Evolutionary conservation across 345 rosid genomes (phyloP), one percentile per base, ranked within the genome.

Genomic region (Bruguiera parviflora): DNA sequence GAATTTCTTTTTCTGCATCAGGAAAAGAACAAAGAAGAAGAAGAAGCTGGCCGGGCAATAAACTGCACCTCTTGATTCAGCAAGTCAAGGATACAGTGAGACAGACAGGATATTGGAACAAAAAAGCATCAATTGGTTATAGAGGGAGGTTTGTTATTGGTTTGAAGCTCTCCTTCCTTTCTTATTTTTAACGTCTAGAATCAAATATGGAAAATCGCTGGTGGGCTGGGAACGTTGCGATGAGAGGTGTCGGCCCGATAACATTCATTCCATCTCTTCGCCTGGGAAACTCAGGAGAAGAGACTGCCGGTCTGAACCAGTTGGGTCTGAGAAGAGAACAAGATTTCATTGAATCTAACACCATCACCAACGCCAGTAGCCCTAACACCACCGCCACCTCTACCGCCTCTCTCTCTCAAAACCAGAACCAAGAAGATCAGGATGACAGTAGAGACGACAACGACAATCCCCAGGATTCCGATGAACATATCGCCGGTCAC

Each of bases 221-320:
- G 96, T 88, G 96, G 96, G 89, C 87, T 43, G 92, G 90, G 39
- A 86, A 87, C 72, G 84, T 75, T 68, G 87, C 84, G 25, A 89
- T 89, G 78, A 81, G 89, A 67, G 92, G 88, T 46, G 85, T 75
- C 8, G 96, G 85, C 21, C 78, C 84, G 39, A 71, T 86, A n/a
- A 31, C 89, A 47, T 61, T 89, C 64, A 32, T 79, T 66, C 82
- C 83, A 20, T 70, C 91, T 19, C 79, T 81, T 66, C 88, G 82
- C 51, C 79, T 79, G 58, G 72, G 85, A 61, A 81, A 80, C 77
- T 80, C 79, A 37, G 37, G 9, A 33, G 83, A 73, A 8, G 81
- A 75, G 9, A 66, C 16, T 3, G 4, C 60, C 19, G 69, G 71
- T 52, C 51, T 83, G 66, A 33, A 33, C 9, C 37, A 71, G 70